Percentiles rank a stretch among this genome's conserved stretches.
phyloP scores from a whole-genome alignment of 2,329 filamentous ascomycete species.

The Colletotrichum sp. region DNA sequence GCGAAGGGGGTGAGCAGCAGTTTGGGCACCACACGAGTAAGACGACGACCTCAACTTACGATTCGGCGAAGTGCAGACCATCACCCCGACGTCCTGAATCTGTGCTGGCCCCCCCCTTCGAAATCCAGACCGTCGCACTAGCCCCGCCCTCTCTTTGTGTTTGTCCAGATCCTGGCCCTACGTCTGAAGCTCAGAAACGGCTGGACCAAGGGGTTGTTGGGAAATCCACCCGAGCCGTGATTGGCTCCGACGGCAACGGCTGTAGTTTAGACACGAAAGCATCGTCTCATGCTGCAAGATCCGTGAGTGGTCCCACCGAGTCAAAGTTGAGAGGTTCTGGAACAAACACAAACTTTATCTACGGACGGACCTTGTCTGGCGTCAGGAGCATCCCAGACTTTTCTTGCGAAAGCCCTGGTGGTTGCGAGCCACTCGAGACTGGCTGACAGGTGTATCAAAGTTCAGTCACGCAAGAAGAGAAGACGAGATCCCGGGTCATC shows the following conservation, averaged over 20 bases:
- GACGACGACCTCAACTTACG: neutral
- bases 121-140: neutral
- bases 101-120: neutral
- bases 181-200: neutral
- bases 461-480: neutral
- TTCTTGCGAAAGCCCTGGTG: neutral
- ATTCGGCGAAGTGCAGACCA: neutral
- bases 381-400: neutral
- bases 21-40: neutral
- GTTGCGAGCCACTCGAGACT: neutral
- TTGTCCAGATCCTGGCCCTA: neutral
- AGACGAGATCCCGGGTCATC: neutral
- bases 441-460: neutral
- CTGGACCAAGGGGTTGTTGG: neutral
- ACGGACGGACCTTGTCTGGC: neutral
- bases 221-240: neutral
- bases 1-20: neutral
- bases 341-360: constrained; percentile 2
- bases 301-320: neutral
- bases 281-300: constrained; percentile 4
- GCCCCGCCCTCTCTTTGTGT: neutral
- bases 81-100: neutral
- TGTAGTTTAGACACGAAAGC: neutral
- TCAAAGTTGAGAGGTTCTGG: constrained; percentile 12
- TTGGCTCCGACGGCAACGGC: neutral